These are phyloP conservation scores for Lolium multiflorum DNA, from an alignment of 176 grass and related monocot species.

Conservation along the genomic window DNA sequence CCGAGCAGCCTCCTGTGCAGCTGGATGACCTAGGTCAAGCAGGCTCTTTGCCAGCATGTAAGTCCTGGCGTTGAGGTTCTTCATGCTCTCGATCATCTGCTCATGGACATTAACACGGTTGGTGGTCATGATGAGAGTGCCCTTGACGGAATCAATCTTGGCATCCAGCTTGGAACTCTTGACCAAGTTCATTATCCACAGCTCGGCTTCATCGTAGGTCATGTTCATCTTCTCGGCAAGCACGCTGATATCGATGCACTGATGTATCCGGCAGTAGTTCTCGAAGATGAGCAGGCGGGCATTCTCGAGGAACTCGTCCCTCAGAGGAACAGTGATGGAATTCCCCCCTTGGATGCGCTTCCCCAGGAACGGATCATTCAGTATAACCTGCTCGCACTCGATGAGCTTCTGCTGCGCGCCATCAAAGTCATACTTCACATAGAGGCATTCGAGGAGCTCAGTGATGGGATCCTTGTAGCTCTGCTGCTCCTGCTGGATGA, in stretches of 20 bases:
- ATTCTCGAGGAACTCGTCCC: conserved; percentile 80
- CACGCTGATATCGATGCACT: conserved; percentile 80
- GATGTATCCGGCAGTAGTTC: conserved; percentile 91
- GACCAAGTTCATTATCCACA: conserved; percentile 92
- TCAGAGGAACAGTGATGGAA: conserved; percentile 58
- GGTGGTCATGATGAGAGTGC: conserved; percentile 85
- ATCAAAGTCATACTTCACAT: conserved; percentile 98
- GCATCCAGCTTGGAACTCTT: conserved; percentile 89
- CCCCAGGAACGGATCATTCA: conserved; percentile 96
- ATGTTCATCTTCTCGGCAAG: conserved; percentile 90
- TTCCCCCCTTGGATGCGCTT: conserved; percentile 68
- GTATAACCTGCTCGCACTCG: conserved; percentile 89
- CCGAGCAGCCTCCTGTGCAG: conserved; percentile 58
- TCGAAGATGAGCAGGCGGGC: conserved; percentile 90
- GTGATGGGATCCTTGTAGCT: conserved; percentile 82
- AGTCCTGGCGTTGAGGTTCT: conserved; percentile 83
- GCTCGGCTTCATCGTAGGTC: conserved; percentile 73
- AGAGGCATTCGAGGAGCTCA: conserved; percentile 82
- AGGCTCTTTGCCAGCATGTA: conserved; percentile 92
- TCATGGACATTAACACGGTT: conserved; percentile 82
- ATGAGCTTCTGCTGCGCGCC: conserved; percentile 72
- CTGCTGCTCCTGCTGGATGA: conserved; percentile 89
- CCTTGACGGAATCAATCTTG: conserved; percentile 81
- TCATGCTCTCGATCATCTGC: conserved; percentile 84
- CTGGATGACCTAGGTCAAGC: conserved; percentile 76